Conservation (phyloP, 441 rosid genomes). For the Euphorbia celastroides region DNA sequence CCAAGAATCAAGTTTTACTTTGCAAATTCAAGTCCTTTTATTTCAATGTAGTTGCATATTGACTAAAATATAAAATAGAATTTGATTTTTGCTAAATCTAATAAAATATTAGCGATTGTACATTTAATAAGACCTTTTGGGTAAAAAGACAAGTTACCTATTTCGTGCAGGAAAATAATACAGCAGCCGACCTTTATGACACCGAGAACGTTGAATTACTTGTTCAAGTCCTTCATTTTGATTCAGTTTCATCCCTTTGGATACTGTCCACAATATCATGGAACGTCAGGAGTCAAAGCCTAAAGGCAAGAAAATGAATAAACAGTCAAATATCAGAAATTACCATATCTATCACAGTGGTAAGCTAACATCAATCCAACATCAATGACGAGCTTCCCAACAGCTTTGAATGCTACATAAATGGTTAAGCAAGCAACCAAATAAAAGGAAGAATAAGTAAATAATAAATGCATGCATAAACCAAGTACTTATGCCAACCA, state of each 20-base stretch:
- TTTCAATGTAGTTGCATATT: slow-evolving; percentile 2
- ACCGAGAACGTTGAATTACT: slow-evolving; percentile 62
- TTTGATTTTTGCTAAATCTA: not conserved
- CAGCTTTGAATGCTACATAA: slow-evolving; percentile 74
- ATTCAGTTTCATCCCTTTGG: slow-evolving; percentile 41
- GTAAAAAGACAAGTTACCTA: slow-evolving; percentile 32
- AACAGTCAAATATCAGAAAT: slow-evolving; percentile 12
- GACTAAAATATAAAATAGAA: slow-evolving; percentile 1
- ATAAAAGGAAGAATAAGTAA: slow-evolving; percentile 4
- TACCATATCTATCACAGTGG: slow-evolving; percentile 94
- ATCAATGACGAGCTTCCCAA: slow-evolving; percentile 78
- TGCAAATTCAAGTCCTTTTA: not conserved
- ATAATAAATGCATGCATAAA: not conserved
- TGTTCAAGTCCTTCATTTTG: slow-evolving; percentile 61
- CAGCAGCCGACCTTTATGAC: slow-evolving; percentile 91
- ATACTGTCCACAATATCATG: slow-evolving; percentile 29
- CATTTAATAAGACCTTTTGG: not conserved
- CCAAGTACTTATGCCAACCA: not conserved
- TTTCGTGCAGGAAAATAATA: slow-evolving; percentile 73
- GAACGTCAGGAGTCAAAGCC: not conserved
- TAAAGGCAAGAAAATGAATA: slow-evolving; percentile 4
- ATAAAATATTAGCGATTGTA: not conserved
- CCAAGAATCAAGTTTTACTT: not conserved
- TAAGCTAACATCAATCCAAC: slow-evolving; percentile 83
- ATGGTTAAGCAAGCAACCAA: slow-evolving; percentile 13